Conservation (phyloP, 305 asterid species). For the Fraxinus velutina region DNA sequence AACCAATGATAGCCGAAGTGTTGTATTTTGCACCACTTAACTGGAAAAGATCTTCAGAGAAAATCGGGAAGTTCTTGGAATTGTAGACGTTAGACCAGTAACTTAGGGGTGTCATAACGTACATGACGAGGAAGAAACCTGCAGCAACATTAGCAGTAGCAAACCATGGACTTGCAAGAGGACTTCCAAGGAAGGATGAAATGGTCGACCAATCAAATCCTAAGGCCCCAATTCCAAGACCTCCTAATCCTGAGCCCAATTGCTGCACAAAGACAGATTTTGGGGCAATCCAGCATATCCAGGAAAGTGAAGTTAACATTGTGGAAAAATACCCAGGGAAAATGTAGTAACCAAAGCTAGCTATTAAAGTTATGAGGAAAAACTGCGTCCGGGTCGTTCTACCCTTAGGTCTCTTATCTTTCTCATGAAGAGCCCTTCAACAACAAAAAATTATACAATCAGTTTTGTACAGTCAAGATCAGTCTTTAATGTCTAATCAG, state of each 20-base stretch:
- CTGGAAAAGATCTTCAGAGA: constrained; percentile 29
- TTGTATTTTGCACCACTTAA: constrained; percentile 31
- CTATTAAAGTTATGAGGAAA: constrained; percentile 35
- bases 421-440: constrained; percentile 53
- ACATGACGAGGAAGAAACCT: constrained; percentile 37
- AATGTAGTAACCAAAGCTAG: constrained; percentile 39
- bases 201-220: constrained; percentile 49
- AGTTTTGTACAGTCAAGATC: background rate
- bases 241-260: constrained; percentile 42
- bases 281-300: constrained; percentile 50
- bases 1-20: constrained; percentile 20
- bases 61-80: constrained; percentile 50
- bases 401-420: constrained; percentile 39
- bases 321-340: constrained; percentile 46
- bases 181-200: constrained; percentile 44
- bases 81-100: constrained; percentile 47
- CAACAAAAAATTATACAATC: background rate
- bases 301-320: constrained; percentile 37
- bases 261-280: constrained; percentile 38
- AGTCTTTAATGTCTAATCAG: background rate
- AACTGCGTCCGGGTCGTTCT: constrained; percentile 37
- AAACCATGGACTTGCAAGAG: constrained; percentile 56
- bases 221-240: constrained; percentile 42
- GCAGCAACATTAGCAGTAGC: constrained; percentile 39
- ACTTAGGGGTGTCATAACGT: constrained; percentile 29